Conservation (phyloP, 768 basidiomycete genomes). For the Termitomyces eurrhizus region DNA sequence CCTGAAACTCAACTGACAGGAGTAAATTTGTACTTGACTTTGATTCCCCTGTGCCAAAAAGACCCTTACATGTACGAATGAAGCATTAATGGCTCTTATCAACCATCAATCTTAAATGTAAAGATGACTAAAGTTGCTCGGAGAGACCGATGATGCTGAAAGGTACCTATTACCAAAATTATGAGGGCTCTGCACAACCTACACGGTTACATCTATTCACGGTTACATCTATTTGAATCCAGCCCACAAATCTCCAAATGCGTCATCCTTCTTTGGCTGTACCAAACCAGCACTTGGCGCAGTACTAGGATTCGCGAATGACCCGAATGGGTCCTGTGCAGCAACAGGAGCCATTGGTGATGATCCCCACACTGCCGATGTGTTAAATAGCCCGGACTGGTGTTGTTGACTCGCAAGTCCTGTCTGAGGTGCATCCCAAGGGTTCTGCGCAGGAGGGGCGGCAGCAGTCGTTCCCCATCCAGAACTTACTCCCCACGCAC, state of each 20-base stretch:
- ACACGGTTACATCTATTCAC: neutral
- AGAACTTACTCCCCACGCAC: slow-evolving; percentile 64
- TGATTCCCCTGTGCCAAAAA: neutral
- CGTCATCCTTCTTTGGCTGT: slow-evolving; percentile 64
- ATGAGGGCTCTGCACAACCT: neutral
- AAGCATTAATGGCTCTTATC: neutral
- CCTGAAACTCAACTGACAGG: neutral
- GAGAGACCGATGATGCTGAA: neutral
- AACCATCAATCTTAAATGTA: neutral
- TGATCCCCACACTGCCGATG: slow-evolving; percentile 60
- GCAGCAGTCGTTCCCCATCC: slow-evolving; percentile 50
- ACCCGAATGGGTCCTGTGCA: slow-evolving; percentile 31
- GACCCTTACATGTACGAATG: neutral
- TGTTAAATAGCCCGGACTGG: slow-evolving; percentile 36
- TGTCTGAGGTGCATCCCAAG: slow-evolving; percentile 33
- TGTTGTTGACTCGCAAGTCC: slow-evolving; percentile 21
- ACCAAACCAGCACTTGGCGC: slow-evolving; percentile 7
- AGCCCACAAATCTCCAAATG: slow-evolving; percentile 82
- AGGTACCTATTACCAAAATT: neutral
- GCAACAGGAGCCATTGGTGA: slow-evolving; percentile 17
- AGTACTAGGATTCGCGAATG: slow-evolving; percentile 22
- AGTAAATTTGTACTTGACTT: neutral
- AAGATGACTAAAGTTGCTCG: neutral
- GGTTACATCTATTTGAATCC: slow-evolving; percentile 55
- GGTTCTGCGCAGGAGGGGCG: slow-evolving; percentile 31